Conservation (phyloP, 2,329 filamentous ascomycete genomes). For the Hymenoscyphus albidus region DNA sequence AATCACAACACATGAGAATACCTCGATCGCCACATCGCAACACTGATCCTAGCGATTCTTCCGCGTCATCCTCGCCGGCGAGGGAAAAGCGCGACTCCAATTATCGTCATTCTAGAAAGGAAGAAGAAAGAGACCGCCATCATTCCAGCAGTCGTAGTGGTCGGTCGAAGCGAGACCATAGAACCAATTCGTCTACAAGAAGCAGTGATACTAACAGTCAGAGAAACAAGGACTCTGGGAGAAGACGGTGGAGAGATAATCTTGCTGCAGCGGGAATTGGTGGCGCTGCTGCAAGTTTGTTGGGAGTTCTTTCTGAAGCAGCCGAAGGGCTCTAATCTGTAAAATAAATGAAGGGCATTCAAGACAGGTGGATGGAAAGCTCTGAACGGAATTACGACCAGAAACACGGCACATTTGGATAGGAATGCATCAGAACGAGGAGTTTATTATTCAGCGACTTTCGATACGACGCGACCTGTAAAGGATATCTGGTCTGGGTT, state of each 20-base stretch:
- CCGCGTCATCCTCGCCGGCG: background rate
- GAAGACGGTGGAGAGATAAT: conserved; percentile 49
- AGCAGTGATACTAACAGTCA: conserved; percentile 5
- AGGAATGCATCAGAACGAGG: background rate
- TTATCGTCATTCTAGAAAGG: conserved; percentile 5
- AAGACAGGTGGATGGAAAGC: background rate
- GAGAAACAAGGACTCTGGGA: conserved; percentile 25
- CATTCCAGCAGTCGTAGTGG: background rate
- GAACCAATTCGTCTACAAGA: conserved; percentile 10
- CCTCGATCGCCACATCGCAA: conserved; percentile 8
- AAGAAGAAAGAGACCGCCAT: background rate
- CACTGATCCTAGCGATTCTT: background rate
- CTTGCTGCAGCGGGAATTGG: conserved; percentile 49
- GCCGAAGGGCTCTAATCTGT: conserved; percentile 36
- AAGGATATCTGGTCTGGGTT: background rate
- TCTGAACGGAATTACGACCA: background rate
- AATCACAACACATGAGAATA: background rate
- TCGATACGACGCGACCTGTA: background rate
- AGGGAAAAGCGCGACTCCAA: conserved; percentile 6
- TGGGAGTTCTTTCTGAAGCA: conserved; percentile 56
- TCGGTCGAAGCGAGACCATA: conserved; percentile 1
- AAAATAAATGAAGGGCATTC: conserved; percentile 6
- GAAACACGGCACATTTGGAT: background rate
- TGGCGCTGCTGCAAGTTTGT: conserved; percentile 55
- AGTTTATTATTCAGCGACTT: background rate